These are phyloP conservation scores for Pestalotiopsis sp. DNA, from an alignment of 2,329 filamentous ascomycete species.

Conservation along the genomic window DNA sequence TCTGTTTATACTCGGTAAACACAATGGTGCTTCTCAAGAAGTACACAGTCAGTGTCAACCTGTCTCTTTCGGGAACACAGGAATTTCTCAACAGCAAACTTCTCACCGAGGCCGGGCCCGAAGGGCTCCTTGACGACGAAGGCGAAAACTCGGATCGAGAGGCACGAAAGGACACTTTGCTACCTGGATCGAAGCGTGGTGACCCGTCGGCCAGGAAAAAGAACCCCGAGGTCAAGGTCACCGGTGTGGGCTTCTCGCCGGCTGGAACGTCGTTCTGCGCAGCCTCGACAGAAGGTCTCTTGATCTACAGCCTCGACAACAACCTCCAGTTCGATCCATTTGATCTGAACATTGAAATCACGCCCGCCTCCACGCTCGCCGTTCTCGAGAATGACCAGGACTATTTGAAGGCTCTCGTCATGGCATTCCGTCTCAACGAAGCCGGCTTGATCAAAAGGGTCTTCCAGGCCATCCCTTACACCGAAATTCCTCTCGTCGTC, in stretches of 20 bases:
- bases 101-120: conserved; percentile 87
- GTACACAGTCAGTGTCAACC: conserved; percentile 91
- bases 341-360: conserved; percentile 92
- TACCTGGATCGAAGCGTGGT: conserved; percentile 85
- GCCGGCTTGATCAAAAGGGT: conserved; percentile 78
- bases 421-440: conserved; percentile 96
- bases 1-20: conserved; percentile 93
- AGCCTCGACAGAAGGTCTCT: conserved; percentile 88
- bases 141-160: conserved; percentile 90
- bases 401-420: conserved; percentile 89
- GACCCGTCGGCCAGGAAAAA: conserved; percentile 80
- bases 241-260: conserved; percentile 83
- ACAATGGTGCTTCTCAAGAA: conserved; percentile 93
- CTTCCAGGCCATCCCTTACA: conserved; percentile 79
- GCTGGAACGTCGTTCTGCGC: conserved; percentile 91
- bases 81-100: conserved; percentile 94
- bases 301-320: conserved; percentile 91
- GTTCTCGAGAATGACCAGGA: conserved; percentile 71
- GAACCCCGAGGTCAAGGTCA: conserved; percentile 82
- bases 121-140: conserved; percentile 82
- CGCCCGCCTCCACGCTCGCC: conserved; percentile 78
- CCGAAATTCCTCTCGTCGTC: conserved; percentile 77
- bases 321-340: conserved; percentile 90
- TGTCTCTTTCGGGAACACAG: conserved; percentile 94
- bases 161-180: conserved; percentile 74